These are phyloP conservation scores for Grigorovia transvaalensis DNA, from an alignment of 805 yeast genomes.

Conservation along the genomic window DNA sequence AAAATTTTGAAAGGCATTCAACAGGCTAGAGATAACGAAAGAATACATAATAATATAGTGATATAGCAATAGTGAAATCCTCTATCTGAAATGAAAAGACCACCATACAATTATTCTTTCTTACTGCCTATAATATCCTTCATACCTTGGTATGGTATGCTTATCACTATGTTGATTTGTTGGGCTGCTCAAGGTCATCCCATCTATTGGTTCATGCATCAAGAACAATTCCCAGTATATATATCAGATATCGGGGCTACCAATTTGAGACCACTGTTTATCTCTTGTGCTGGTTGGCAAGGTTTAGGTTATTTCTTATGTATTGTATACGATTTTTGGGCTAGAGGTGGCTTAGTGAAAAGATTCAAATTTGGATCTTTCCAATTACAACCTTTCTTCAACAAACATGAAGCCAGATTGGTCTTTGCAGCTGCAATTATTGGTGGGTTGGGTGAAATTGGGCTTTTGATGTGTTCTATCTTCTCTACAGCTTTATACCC, in stretches of 20 bases:
- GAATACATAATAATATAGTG: no score
- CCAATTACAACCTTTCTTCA: slow-evolving; percentile 33
- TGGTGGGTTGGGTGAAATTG: slow-evolving; percentile 56
- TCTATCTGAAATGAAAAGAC: slow-evolving; percentile 12
- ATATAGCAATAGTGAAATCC: no score
- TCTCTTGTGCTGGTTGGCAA: slow-evolving; percentile 65
- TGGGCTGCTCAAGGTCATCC: slow-evolving; percentile 82
- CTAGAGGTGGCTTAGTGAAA: slow-evolving; percentile 39
- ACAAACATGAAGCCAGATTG: slow-evolving; percentile 30
- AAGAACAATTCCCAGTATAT: slow-evolving; percentile 46
- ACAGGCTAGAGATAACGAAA: no score
- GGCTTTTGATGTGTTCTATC: slow-evolving; percentile 62
- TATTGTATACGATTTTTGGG: slow-evolving; percentile 48
- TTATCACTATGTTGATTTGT: slow-evolving; percentile 60
- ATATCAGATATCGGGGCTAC: slow-evolving; percentile 85
- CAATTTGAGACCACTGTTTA: slow-evolving; percentile 72
- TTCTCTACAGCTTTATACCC: slow-evolving; percentile 54
- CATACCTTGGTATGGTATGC: slow-evolving; percentile 84
- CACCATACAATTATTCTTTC: slow-evolving; percentile 36
- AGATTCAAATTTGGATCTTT: slow-evolving; percentile 2
- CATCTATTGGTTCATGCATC: slow-evolving; percentile 43
- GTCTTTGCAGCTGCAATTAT: slow-evolving; percentile 33
- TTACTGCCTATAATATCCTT: slow-evolving; percentile 56
- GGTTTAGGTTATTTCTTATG: slow-evolving; percentile 63
- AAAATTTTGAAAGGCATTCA: no score